Evolutionary conservation across 495 filamentous ascomycete species (phyloP), one percentile per base, ranked within the genome.

Genomic region (Penicillium roqueforti): DNA sequence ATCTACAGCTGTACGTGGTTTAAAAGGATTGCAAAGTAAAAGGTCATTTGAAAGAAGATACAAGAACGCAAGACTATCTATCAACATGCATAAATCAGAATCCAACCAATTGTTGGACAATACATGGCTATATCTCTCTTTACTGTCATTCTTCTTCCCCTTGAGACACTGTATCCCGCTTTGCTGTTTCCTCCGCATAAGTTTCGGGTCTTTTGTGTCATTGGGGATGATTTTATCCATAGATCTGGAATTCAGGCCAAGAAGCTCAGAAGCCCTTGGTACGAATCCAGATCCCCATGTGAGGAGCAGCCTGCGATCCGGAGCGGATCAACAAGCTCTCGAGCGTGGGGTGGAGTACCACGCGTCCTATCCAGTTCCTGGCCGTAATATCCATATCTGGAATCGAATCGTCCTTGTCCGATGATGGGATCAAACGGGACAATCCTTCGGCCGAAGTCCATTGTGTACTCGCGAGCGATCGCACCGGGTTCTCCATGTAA

Each of bases 121-220:
- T 26, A 49, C 14, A 49, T 45, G 46, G 1, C 32, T 48, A 9
- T 32, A 20, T 29, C 28, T 36, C 19, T 49, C 28, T 52, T 9
- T 42, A 18, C 50, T 44, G 50, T 28, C 50, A 9, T 36, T 52
- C 50, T 43, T 51, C 49, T 44, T 38, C 48, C 40, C 31, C 28
- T 52, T 43, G 38, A n/a, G 40, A 52, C 50, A 44, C 39, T 4
- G 34, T 38, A 34, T 42, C 38, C 50, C 39, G 20, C 20, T 28
- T 36, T 44, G 50, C 50, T 52, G 20, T 40, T 19, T 32, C 38
- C 49, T 26, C 39, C 50, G 50, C 50, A 44, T 52, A 37, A 52
- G 40, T 44, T 44, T 44, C 40, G 31, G 50, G 50, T 43, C 39
- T 23, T 44, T 19, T 39, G 40, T 44, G 40, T 44, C 31, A 42